A percentile compares a stretch with the other conserved stretches of the same genome.
Conservation (phyloP, 306 rosid species). For the Morella rubra region DNA sequence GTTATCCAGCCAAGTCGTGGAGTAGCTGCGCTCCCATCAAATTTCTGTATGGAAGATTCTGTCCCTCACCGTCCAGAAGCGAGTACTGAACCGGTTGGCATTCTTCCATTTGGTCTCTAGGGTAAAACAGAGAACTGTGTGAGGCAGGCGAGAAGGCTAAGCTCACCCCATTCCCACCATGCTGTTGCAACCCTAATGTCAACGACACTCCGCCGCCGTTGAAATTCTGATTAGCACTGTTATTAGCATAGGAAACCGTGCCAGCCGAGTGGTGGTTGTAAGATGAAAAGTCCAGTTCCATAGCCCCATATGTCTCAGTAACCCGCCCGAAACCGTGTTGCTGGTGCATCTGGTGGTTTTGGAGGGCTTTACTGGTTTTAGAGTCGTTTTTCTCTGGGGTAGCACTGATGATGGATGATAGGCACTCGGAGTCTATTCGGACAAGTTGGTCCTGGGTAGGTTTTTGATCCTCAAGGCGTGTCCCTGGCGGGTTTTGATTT, state of each 20-base stretch:
- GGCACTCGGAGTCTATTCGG: slow-evolving; percentile 63
- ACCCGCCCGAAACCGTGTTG: slow-evolving; percentile 45
- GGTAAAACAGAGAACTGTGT: slow-evolving; percentile 60
- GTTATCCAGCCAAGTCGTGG: slow-evolving; percentile 64
- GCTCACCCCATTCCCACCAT: slow-evolving; percentile 63
- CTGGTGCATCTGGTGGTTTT: slow-evolving; percentile 34
- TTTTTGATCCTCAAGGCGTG: slow-evolving; percentile 47
- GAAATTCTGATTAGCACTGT: slow-evolving; percentile 30
- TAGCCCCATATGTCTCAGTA: slow-evolving; percentile 47
- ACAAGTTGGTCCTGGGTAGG: slow-evolving; percentile 50
- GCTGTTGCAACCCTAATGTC: slow-evolving; percentile 91
- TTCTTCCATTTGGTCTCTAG: slow-evolving; percentile 72
- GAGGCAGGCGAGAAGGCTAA: slow-evolving; percentile 55
- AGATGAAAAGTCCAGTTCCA: slow-evolving; percentile 72
- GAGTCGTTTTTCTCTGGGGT: slow-evolving; percentile 45
- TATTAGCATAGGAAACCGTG: slow-evolving; percentile 29
- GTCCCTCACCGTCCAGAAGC: slow-evolving; percentile 64
- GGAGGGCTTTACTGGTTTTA: slow-evolving; percentile 21
- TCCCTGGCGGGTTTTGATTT: slow-evolving; percentile 14
- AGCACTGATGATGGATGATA: slow-evolving; percentile 58
- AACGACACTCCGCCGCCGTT: slow-evolving; percentile 57
- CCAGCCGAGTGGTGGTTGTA: slow-evolving; percentile 42
- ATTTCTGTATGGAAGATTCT: slow-evolving; percentile 72
- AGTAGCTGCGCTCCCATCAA: slow-evolving; percentile 86
- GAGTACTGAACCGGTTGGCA: slow-evolving; percentile 73